Percentiles rank a stretch among this genome's conserved stretches.
phyloP scores from a whole-genome alignment of 345 rosid species.

The Hibiscus mutabilis region DNA sequence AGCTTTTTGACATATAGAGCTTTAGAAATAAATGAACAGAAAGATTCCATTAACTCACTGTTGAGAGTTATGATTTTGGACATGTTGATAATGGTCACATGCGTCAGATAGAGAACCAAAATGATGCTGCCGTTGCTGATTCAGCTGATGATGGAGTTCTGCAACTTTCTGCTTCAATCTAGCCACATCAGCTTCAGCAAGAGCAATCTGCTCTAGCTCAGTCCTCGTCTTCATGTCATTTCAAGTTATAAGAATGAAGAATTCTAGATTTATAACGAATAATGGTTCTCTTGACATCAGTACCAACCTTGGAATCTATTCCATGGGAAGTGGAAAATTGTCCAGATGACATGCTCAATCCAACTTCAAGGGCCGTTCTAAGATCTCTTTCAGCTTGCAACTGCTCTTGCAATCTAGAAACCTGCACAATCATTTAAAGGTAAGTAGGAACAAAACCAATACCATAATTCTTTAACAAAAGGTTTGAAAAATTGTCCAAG shows the following conservation, averaged over 20 bases:
- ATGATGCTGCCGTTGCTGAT: conserved; percentile 88
- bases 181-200: conserved; percentile 99
- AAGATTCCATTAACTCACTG: conserved; percentile 50
- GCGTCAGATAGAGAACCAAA: conserved; percentile 73
- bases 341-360: conserved; percentile 97
- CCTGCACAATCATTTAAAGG: conserved; percentile 39
- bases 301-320: conserved; percentile 85
- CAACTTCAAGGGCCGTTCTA: conserved; percentile 94
- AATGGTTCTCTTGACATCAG: conserved; percentile 15
- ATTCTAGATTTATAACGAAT: conserved; percentile 1
- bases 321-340: conserved; percentile 75
- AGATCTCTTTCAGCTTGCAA: conserved; percentile 64
- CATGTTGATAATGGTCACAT: conserved; percentile 67
- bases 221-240: conserved; percentile 82
- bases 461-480: not conserved
- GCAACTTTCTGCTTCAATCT: conserved; percentile 98
- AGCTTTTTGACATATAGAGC: not conserved
- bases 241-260: conserved; percentile 23
- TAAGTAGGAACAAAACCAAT: conserved; percentile 6
- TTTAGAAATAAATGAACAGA: not conserved
- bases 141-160: conserved; percentile 96
- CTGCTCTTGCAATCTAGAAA: conserved; percentile 78
- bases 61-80: conserved; percentile 67
- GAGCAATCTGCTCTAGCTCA: conserved; percentile 99
- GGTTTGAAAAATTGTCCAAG: no score